These are phyloP conservation scores for Citrus hindsii DNA, from an alignment of 345 rosid genomes.

Conservation along the genomic window DNA sequence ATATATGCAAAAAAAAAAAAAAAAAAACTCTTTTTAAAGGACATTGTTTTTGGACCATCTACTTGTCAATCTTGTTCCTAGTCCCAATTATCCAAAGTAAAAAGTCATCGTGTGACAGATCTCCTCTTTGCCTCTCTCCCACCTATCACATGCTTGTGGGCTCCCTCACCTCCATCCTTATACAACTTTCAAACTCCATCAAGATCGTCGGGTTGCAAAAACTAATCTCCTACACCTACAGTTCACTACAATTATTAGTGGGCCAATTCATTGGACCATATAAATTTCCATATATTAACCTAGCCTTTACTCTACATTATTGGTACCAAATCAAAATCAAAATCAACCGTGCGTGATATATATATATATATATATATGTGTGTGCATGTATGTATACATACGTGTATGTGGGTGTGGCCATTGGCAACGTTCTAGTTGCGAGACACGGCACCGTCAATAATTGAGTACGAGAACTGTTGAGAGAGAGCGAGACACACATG, in stretches of 20 bases:
- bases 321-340: not conserved
- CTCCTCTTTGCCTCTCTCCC: not conserved
- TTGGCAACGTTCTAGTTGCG: not conserved
- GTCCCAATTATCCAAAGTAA: constrained; percentile 1
- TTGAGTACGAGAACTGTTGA: not conserved
- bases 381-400: too few relatives aligned
- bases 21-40: not conserved
- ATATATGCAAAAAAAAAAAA: too few relatives aligned
- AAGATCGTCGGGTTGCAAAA: not conserved
- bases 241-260: constrained; percentile 5
- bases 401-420: not conserved
- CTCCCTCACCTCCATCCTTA: constrained; percentile 4
- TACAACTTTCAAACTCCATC: not conserved
- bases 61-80: not conserved
- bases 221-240: not conserved
- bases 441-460: not conserved
- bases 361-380: accelerated
- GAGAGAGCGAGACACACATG: not conserved
- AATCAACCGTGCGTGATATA: not conserved
- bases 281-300: not conserved
- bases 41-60: constrained; percentile 17
- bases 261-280: not conserved
- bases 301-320: not conserved
- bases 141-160: constrained; percentile 29
- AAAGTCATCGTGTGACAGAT: constrained; percentile 1